Percentiles rank a stretch among this genome's conserved stretches.
phyloP scores from a whole-genome alignment of 305 asterid species.

The Fraxinus velutina region DNA sequence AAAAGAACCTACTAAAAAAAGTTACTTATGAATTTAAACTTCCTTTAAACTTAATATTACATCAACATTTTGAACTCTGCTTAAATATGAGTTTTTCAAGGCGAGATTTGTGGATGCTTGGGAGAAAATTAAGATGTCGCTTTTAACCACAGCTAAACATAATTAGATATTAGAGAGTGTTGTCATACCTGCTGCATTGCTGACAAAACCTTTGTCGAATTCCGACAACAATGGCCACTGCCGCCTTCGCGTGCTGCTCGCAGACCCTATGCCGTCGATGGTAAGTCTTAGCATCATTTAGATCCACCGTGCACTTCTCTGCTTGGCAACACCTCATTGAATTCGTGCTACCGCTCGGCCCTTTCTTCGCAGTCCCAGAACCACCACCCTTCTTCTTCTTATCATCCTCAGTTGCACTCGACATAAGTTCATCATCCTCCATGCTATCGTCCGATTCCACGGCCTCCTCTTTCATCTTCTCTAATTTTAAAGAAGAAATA shows the following conservation, averaged over 20 bases:
- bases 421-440: constrained; percentile 31
- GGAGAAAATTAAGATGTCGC: too few species aligned
- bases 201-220: constrained; percentile 75
- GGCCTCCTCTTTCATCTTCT: constrained; percentile 28
- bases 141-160: not conserved
- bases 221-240: constrained; percentile 59
- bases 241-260: constrained; percentile 74
- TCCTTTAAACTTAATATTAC: not conserved
- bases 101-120: not conserved
- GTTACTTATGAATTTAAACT: not conserved
- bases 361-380: constrained; percentile 26
- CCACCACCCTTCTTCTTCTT: constrained; percentile 37
- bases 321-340: constrained; percentile 65
- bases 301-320: constrained; percentile 64
- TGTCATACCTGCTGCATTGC: constrained; percentile 72
- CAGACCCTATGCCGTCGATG: constrained; percentile 83
- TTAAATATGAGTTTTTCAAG: not conserved
- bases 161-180: not conserved
- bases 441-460: not conserved
- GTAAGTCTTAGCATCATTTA: constrained; percentile 59
- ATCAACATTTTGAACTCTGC: not conserved
- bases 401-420: constrained; percentile 28
- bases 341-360: constrained; percentile 18
- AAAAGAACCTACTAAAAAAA: not conserved
- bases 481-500: constrained; percentile 18